Evolutionary conservation across 768 basidiomycete species (phyloP).

Genomic region (Floccularia luteovirens): DNA sequence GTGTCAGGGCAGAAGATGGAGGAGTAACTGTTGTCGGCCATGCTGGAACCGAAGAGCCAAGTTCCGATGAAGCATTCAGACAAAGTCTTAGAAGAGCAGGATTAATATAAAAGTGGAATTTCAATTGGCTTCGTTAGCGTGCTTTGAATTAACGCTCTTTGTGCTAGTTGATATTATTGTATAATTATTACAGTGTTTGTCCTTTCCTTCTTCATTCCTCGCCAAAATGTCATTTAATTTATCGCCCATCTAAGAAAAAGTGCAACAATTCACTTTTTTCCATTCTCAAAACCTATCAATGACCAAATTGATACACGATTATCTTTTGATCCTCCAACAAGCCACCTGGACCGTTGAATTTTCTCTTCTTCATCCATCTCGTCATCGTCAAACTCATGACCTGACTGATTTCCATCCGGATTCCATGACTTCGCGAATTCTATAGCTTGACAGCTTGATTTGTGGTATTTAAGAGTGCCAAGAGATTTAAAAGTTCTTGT

Average conservation of each 20-base stretch:
- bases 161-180: not conserved
- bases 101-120: no score
- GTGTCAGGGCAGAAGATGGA: not conserved
- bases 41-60: no score
- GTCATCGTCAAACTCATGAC: constrained; percentile 11
- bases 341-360: constrained; percentile 46
- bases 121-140: no score
- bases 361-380: constrained; percentile 39
- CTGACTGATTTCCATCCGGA: not conserved
- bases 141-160: no score
- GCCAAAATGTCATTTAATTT: no score
- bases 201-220: no score
- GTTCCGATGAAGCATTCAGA: not conserved
- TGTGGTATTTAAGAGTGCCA: constrained; percentile 81
- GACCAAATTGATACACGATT: constrained; percentile 67
- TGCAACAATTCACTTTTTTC: constrained; percentile 1
- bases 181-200: constrained; percentile 2
- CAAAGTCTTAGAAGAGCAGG: not conserved
- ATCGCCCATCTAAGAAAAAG: no score
- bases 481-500: constrained; percentile 75
- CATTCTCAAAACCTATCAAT: constrained; percentile 42
- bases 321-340: constrained; percentile 62
- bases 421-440: constrained; percentile 47
- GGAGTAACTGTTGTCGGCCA: no score
- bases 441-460: constrained; percentile 65